phyloP scores from a whole-genome alignment of 2,329 filamentous ascomycete genomes.

The Metarhizium humberi region DNA sequence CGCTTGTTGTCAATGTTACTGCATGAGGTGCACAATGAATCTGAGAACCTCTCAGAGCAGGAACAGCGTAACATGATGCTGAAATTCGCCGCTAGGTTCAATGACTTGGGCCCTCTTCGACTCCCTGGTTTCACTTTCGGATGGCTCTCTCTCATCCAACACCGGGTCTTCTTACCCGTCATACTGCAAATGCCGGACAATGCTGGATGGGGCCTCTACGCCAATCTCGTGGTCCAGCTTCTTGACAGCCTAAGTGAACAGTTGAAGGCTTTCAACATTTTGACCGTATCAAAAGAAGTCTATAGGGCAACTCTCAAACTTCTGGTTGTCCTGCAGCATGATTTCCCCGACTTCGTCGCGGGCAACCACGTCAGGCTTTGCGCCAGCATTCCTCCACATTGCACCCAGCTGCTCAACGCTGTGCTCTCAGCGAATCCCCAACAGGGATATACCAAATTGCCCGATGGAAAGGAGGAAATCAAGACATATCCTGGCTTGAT shows the following conservation, averaged over 20 bases:
- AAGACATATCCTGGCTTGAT: slow-evolving; percentile 56
- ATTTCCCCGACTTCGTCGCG: slow-evolving; percentile 87
- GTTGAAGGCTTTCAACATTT: slow-evolving; percentile 62
- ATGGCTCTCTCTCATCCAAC: slow-evolving; percentile 76
- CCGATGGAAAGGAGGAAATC: slow-evolving; percentile 64
- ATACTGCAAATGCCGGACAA: slow-evolving; percentile 61
- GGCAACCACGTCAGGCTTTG: slow-evolving; percentile 79
- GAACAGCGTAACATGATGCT: slow-evolving; percentile 63
- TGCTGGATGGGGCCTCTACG: slow-evolving; percentile 67
- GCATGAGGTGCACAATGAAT: slow-evolving; percentile 57
- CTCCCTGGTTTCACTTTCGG: slow-evolving; percentile 77
- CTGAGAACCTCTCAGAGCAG: slow-evolving; percentile 47
- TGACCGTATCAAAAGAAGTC: slow-evolving; percentile 65
- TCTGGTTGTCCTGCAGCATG: slow-evolving; percentile 78
- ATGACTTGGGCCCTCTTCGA: slow-evolving; percentile 64
- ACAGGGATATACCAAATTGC: slow-evolving; percentile 53
- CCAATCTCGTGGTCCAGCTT: slow-evolving; percentile 62
- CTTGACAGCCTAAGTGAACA: slow-evolving; percentile 70
- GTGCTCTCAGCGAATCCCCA: slow-evolving; percentile 77
- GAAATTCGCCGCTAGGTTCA: slow-evolving; percentile 60
- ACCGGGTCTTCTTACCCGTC: slow-evolving; percentile 74
- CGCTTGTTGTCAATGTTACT: slow-evolving; percentile 77
- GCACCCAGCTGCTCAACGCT: slow-evolving; percentile 80
- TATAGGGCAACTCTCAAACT: slow-evolving; percentile 80
- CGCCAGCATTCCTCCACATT: slow-evolving; percentile 72